Evolutionary conservation across 345 rosid genomes (phyloP).

Genomic region (Microcos paniculata): DNA sequence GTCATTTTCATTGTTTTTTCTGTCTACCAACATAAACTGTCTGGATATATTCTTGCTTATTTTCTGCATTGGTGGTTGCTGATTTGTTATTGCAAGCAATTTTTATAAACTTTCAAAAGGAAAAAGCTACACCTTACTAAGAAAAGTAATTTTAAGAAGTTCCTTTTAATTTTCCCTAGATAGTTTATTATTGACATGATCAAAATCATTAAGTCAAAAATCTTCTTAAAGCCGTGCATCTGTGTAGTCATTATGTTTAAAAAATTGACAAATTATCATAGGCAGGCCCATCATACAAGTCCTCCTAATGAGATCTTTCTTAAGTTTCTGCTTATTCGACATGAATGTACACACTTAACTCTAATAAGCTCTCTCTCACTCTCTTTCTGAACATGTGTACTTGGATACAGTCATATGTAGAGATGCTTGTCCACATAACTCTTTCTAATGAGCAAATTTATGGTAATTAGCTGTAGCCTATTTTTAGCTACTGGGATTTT

Average conservation of each 20-base stretch:
- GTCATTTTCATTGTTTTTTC: neutral
- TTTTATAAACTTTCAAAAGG: constrained; percentile 15
- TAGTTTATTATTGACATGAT: neutral
- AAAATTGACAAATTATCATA: neutral
- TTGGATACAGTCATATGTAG: neutral
- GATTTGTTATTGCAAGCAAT: constrained; percentile 13
- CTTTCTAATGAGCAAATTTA: neutral
- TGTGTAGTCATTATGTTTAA: neutral
- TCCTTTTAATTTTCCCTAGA: neutral
- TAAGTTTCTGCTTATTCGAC: neutral
- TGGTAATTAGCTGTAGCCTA: neutral
- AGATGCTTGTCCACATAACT: neutral
- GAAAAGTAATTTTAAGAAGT: neutral
- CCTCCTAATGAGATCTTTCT: neutral
- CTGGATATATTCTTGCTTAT: neutral
- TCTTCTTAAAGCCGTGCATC: neutral
- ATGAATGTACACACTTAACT: neutral
- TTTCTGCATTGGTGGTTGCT: neutral
- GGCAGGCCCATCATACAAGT: neutral
- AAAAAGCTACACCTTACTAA: neutral
- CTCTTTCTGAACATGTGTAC: neutral
- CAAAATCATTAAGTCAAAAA: neutral
- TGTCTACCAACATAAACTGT: neutral
- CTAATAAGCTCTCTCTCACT: neutral
- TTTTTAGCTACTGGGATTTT: neutral